Evolutionary conservation across 805 yeast genomes (phyloP), one percentile per base, ranked within the genome.

Genomic region (Saccharomycopsis schoenii): DNA sequence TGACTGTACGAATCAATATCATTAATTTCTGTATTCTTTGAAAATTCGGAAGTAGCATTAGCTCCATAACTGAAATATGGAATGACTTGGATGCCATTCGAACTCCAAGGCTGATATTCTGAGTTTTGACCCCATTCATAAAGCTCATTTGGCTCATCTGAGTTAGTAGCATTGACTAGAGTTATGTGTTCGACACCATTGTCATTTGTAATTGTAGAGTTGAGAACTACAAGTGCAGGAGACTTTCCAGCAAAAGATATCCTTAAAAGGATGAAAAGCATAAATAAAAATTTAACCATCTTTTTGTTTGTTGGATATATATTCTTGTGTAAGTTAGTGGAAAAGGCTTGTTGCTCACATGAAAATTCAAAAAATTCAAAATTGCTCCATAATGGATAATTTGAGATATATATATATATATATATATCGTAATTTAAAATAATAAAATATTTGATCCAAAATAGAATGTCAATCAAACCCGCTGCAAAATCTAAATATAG

Each of bases 11-110:
- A 43, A 40, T 24, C n/a, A 25, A 63, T 54, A 9, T 25, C 58
- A 8, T 58, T 57, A 15, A n/a, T 34, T 12, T 12, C 36, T 5
- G 54, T 47, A 21, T 24, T 51, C 36, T 36, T 29, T 34, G 54
- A 39, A 24, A 59, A 63, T 10, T 14, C 36, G 4, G 47, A 43
- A 37, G 65, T 63, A 14, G 57, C 59, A 51, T 63, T 63, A 57
- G 59, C 59, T 4, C 62, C 65, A 55, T 63, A 63, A 17, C 62
- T 54, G 56, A 58, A 61, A 36, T 63, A 63, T 21, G 65, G 62
- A 39, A 63, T 57, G 4, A 63, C 56, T 25, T 60, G 42, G 57
- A 57, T 57, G 36, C 61, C 60, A 47, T 59, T 43, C 37, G 65
- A 64, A 40, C 59, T 63, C 24, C 55, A 57, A 17, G 57, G 50